Base-by-base conservation (phyloP, 2,329 filamentous ascomycete species). In the Arthrobotrys pseudoclavata region DNA sequence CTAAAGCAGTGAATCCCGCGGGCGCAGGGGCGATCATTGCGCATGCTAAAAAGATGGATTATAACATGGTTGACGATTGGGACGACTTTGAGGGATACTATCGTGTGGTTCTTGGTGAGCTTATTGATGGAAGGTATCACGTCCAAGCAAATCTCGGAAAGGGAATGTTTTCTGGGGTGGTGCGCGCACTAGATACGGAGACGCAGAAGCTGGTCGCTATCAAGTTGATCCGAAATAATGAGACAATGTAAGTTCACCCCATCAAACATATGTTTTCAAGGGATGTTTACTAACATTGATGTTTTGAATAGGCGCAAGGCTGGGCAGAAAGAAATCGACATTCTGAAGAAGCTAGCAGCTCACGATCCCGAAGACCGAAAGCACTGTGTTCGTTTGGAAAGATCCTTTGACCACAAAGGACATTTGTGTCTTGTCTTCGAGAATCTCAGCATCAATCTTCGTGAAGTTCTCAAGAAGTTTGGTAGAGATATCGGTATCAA, bases 341-440 rank as follows among this genome's bases (percentile, higher is more conserved):
- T 98, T 80, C 85, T 99, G 55, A 89, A 96, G 82, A 94, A 95
- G 82, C 89, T 99, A 69, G 93, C 92, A 81, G 90, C 91, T 55
- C 90, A 92, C 31, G 96, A 99, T 82, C 90, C 92, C 0, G 92
- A 97, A 26, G 92, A 95, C 82, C 94, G 92, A 84, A 96, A 95
- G 83, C 94, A 98, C 83, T 88, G 98, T 82, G 92, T 99, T 83
- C 91, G 91, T 81, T 91, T 98, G 66, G 89, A 96, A 82, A 89
- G 93, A 47, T 88, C 91, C 45, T 99, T 99, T 82, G 94, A 97
- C 82, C 94, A 97, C 86, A 97, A 97, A 83, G 92, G 92, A 0
- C 96, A 99, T 85, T 85, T 99, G 57, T 99, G 96, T 84, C 94
- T 99, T 87, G 93, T 94, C 0, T 99, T 99, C 84, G 96, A 99